Evolutionary conservation across 768 basidiomycete species (phyloP).

Genomic region (Amanita brunnescens): DNA sequence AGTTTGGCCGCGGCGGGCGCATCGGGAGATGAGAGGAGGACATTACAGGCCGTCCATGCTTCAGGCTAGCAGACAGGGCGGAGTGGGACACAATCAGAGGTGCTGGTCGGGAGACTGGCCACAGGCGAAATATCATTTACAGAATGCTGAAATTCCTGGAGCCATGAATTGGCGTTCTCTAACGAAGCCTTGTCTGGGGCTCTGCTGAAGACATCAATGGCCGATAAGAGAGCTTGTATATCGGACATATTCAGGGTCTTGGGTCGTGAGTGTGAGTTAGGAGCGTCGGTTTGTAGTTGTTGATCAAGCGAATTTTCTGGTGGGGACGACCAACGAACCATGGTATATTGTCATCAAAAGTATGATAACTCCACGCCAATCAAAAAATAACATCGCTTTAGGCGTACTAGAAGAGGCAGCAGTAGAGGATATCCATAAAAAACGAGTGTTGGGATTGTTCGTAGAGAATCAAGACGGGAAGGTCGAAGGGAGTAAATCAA

Average conservation of each 20-base stretch:
- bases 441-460: conserved; percentile 52
- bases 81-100: conserved; percentile 59
- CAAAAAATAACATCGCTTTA: conserved; percentile 32
- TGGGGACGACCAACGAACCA: conserved; percentile 15
- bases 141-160: conserved; percentile 98
- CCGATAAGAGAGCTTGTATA: conserved; percentile 65
- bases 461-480: conserved; percentile 40
- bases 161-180: conserved; percentile 87
- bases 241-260: conserved; percentile 43
- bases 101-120: conserved; percentile 49
- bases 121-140: conserved; percentile 81
- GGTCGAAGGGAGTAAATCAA: conserved; percentile 27
- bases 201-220: conserved; percentile 69
- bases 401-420: conserved; percentile 42
- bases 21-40: conserved; percentile 76
- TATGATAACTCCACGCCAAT: conserved; percentile 32
- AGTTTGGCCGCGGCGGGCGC: conserved; percentile 74
- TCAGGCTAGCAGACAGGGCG: conserved; percentile 73
- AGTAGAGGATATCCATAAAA: conserved; percentile 46
- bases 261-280: conserved; percentile 13
- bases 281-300: conserved; percentile 27
- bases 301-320: conserved; percentile 14
- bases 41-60: conserved; percentile 94
- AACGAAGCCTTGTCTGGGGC: conserved; percentile 79
- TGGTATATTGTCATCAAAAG: conserved; percentile 40